Evolutionary conservation across 306 rosid genomes (phyloP).

Genomic region (Trifolium repens): DNA sequence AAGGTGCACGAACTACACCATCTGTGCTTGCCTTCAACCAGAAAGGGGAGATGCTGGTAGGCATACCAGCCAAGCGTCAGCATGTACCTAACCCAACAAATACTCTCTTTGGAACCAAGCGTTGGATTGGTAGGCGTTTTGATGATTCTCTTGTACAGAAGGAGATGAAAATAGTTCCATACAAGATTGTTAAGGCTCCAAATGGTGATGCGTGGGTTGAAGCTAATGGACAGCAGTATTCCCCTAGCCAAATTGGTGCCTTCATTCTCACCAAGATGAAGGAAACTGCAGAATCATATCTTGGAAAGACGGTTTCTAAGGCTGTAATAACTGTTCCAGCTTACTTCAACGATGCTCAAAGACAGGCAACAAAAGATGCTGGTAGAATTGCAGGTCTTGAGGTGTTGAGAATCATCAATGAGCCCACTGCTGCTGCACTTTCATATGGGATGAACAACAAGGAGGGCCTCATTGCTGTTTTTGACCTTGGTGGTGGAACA

Average conservation of each 20-base stretch:
- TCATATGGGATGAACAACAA: background rate
- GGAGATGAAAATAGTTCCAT: slow-evolving; percentile 97
- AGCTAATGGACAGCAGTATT: slow-evolving; percentile 81
- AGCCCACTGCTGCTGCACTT: background rate
- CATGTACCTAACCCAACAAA: slow-evolving; percentile 83
- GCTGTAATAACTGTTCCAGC: slow-evolving; percentile 95
- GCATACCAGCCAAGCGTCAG: slow-evolving; percentile 95
- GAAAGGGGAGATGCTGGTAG: slow-evolving; percentile 91
- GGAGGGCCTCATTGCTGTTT: background rate
- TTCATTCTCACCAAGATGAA: slow-evolving; percentile 48
- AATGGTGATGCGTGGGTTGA: slow-evolving; percentile 99
- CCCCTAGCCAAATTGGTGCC: slow-evolving; percentile 92
- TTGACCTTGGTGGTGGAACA: background rate
- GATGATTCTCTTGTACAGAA: slow-evolving; percentile 89
- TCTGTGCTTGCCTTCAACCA: slow-evolving; percentile 91
- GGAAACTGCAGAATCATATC: slow-evolving; percentile 88
- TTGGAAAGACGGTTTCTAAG: slow-evolving; percentile 75
- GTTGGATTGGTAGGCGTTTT: slow-evolving; percentile 85
- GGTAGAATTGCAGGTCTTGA: background rate
- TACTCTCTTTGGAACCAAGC: slow-evolving; percentile 83
- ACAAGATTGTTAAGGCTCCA: slow-evolving; percentile 84
- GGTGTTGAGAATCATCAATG: background rate
- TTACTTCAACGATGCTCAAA: slow-evolving; percentile 85
- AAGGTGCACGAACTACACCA: slow-evolving; percentile 90
- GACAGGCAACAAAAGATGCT: slow-evolving; percentile 38